phyloP scores from a whole-genome alignment of 306 rosid genomes.

The Elaeagnus macrophylla region DNA sequence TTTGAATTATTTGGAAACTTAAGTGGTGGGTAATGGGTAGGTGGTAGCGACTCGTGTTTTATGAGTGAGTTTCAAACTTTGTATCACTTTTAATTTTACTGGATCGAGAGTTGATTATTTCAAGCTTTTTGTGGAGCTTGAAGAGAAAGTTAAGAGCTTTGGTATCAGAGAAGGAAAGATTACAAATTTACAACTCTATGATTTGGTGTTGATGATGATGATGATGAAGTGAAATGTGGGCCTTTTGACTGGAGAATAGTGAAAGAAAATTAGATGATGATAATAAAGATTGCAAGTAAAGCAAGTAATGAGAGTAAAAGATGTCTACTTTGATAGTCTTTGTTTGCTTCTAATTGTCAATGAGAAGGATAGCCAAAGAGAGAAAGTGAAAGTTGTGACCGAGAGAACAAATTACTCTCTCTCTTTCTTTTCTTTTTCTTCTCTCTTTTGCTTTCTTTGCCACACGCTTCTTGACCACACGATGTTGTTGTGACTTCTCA shows the following conservation, averaged over 20 bases:
- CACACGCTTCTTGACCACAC: slow-evolving; percentile 37
- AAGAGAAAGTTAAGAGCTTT: slow-evolving; percentile 26
- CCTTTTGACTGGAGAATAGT: slow-evolving; percentile 45
- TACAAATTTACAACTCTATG: slow-evolving; percentile 14
- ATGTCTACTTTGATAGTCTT: slow-evolving; percentile 24
- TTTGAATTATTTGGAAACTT: background rate
- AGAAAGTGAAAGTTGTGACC: background rate
- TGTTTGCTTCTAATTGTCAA: slow-evolving; percentile 23
- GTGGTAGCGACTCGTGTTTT: too few relatives aligned
- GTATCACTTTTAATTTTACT: slow-evolving; percentile 17
- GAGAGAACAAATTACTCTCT: background rate
- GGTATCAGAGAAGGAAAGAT: slow-evolving; percentile 24
- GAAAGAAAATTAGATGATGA: background rate
- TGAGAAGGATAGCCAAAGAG: slow-evolving; percentile 5
- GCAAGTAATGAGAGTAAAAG: slow-evolving; percentile 2
- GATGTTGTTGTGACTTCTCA: too few relatives aligned
- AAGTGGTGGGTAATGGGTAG: too few relatives aligned
- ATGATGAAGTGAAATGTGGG: slow-evolving; percentile 19
- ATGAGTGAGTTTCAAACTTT: background rate
- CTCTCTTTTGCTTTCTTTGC: slow-evolving; percentile 18
- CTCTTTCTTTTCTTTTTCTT: background rate
- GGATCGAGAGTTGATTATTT: slow-evolving; percentile 23
- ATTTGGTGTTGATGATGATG: slow-evolving; percentile 11
- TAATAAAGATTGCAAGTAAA: background rate
- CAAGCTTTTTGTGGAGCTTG: slow-evolving; percentile 35